Evolutionary conservation across 306 rosid species (phyloP), one percentile per base, ranked within the genome.

Genomic region (Casuarina glauca): DNA sequence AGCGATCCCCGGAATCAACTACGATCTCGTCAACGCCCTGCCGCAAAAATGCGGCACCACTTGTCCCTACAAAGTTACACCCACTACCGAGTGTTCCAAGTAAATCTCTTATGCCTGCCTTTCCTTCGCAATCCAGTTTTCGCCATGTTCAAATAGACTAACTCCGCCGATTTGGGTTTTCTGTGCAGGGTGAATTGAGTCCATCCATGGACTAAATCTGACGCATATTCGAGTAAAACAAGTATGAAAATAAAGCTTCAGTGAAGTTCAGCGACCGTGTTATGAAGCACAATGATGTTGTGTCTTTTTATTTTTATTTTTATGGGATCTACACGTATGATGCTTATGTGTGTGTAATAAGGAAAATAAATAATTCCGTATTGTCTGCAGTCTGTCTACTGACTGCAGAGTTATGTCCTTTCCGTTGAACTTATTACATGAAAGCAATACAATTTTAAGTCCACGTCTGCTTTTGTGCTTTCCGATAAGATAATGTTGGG

Each of bases 81-180:
- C 97, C 12, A 60, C 87, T 74, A 91, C 96, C 35, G 57, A 93
- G 11, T 93, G 97, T 84, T 68, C 87, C 42, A 74, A 46, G 91
- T 84, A 74, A 70, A 72, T 35, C 38, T 60, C 49, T 39, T 4
- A 15, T 42, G 0, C 2, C 0, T 8, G 6, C 32, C 32, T 26
- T 66, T 6, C 46, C 58, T 26, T 36, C 9, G 12, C 19, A 35
- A 38, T 68, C 19, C 26, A 19, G 4, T 50, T 15, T 26, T 20
- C 13, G 7, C 5, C n/a, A 39, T 17, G 32, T 5, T 66, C 16
- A 6, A 2, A 16, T 9, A 52, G 60, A 35, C 72, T 26, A 19
- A 70, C 12, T 9, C 51, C 51, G 12, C 78, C 50, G 49, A 60
- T 57, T 78, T 76, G 2, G 2, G 5, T 82, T 26, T 82, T 60